Base-by-base conservation (phyloP, 495 filamentous ascomycete genomes). In the Penicillium tannophilum region DNA sequence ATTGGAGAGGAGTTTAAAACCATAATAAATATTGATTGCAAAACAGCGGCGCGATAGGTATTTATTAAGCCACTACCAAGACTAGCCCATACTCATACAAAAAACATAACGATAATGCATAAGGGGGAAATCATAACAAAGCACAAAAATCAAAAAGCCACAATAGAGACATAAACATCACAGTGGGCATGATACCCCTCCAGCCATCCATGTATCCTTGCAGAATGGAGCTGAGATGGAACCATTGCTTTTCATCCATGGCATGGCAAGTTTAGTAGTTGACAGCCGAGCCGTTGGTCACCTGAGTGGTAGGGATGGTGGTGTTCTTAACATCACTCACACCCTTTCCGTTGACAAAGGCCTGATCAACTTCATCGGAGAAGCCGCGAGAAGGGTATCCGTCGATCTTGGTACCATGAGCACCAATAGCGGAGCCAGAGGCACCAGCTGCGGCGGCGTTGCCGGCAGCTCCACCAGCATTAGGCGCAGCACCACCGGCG, bases 331-430 rank as follows among this genome's bases (percentile, higher is more conserved):
- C 30, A 9, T 63, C 63, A 14, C 58, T 54, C n/a, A 9, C 46
- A 30, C 62, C 49, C 55, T 70, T 70, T 56, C 57, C 69, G 30
- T 66, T 71, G 64, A 73, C 72, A 55, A 86, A 83, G 6, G 81
- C 79, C 51, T 83, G 65, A 62, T 83, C 78, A 35, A 86, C 74
- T 64, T 86, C 78, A 58, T 78, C 82, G 33, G 78, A 78, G 69
- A 86, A 86, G 12, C 73, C 78, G 11, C 69, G 62, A 14, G 79
- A 65, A n/a, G 60, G 61, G 35, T 69, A 64, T 23, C 63, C 47
- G 5, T 28, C 46, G n/a, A 55, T 59, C 55, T 61, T 63, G 28
- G 54, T 55, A 17, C 57, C 65, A 36, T 61, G 64, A 23, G 61
- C 64, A 50, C 24, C 60, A 35, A 55, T 54, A 31, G 59, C 47